A percentile compares a stretch with the other conserved stretches of the same genome.
Conservation (phyloP, 2,329 filamentous ascomycete genomes). For the Knufia petricola region DNA sequence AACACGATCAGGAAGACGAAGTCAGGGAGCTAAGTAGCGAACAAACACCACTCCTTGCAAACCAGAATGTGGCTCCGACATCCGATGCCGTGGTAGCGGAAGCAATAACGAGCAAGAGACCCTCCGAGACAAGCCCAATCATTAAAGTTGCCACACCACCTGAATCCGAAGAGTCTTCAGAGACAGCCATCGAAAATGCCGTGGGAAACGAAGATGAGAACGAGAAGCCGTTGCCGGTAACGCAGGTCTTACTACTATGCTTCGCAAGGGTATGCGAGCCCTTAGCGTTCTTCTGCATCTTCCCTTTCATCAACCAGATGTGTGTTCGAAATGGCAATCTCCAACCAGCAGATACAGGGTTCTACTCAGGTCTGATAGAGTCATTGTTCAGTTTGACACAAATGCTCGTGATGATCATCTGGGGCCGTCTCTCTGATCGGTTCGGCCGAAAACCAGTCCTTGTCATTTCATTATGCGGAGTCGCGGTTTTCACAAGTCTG, state of each 20-base stretch:
- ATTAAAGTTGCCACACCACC: not conserved
- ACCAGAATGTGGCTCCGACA: not conserved
- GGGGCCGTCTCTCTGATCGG: constrained; percentile 59
- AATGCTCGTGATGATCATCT: constrained; percentile 66
- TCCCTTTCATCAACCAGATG: constrained; percentile 59
- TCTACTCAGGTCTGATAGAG: constrained; percentile 67
- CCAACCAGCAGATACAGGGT: constrained; percentile 58
- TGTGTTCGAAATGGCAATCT: constrained; percentile 56
- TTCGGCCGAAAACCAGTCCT: constrained; percentile 65
- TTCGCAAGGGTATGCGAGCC: constrained; percentile 64
- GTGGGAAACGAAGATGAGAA: not conserved
- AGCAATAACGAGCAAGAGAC: not conserved
- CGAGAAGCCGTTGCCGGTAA: constrained; percentile 43
- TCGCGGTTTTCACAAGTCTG: constrained; percentile 49
- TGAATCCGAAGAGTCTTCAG: not conserved
- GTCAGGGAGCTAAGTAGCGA: not conserved
- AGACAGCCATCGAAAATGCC: not conserved
- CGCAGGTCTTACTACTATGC: constrained; percentile 65
- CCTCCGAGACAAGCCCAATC: not conserved
- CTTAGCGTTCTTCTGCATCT: constrained; percentile 23
- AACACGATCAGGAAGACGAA: not conserved
- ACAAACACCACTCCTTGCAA: not conserved
- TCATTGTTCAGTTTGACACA: constrained; percentile 64
- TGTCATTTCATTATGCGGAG: constrained; percentile 55
- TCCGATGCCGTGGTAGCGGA: not conserved